phyloP scores from a whole-genome alignment of 106 monocot genomes.

The Phalaenopsis equestris region DNA sequence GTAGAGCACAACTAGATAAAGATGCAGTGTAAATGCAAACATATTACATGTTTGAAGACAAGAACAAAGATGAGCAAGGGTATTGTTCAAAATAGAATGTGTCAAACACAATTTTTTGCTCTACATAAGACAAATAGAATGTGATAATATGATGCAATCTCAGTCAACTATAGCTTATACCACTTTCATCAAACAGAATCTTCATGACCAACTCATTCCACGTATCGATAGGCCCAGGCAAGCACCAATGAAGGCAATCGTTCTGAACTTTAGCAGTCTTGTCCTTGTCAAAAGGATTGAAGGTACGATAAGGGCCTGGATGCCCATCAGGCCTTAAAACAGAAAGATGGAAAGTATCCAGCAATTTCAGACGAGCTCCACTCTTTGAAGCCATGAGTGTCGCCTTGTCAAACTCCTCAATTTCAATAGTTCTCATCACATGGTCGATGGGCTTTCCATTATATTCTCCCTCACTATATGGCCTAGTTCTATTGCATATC shows the following conservation, averaged over 20 bases:
- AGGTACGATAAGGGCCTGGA: conserved; percentile 38
- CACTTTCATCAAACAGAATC: conserved; percentile 3
- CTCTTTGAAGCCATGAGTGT: neutral
- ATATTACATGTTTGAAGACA: neutral
- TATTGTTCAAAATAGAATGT: no score
- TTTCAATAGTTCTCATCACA: conserved; percentile 16
- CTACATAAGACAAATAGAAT: neutral
- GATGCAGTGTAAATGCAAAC: no score
- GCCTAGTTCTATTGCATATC: conserved; percentile 23
- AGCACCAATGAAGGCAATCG: conserved; percentile 39
- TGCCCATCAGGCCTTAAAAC: conserved; percentile 61
- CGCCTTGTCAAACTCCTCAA: conserved; percentile 27
- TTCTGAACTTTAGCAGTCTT: conserved; percentile 21
- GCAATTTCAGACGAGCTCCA: conserved; percentile 21
- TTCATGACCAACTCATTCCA: conserved; percentile 28
- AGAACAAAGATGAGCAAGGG: neutral
- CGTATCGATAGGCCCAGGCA: conserved; percentile 34
- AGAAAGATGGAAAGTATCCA: conserved; percentile 49
- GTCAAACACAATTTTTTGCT: neutral
- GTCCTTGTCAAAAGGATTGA: conserved; percentile 22
- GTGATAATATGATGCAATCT: neutral
- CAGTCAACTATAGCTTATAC: neutral
- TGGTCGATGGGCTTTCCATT: conserved; percentile 4
- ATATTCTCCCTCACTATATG: conserved; percentile 30
- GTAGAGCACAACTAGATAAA: no score